Base-by-base conservation (phyloP, 1,139 yeast species). In the Scheffersomyces parashehatae region DNA sequence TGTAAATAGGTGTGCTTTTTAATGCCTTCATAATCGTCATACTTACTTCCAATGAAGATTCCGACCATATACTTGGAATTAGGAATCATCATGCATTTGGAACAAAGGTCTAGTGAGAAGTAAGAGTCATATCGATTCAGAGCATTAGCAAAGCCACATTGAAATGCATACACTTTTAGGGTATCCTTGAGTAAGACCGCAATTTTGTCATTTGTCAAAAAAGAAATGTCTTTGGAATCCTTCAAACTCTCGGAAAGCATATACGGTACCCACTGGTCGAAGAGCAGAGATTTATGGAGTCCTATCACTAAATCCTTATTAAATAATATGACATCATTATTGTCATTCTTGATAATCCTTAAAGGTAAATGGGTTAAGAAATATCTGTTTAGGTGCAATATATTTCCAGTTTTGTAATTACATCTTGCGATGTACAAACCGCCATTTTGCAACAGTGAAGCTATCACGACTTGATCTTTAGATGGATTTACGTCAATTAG, bases 1-100 rank as follows among this genome's bases (percentile, higher is more conserved):
- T 54, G 55, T 15, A 66, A 37, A 31, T 44, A 50, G 5, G 58
- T 50, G 29, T 40, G 44, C 32, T 56, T 51, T n/a, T 53, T 43
- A 34, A 53, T 43, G 4, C 48, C 53, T 14, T 56, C 56, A 10
- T 36, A 34, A 16, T 53, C 58, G 31, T 47, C 35, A 31, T 53
- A 45, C 12, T 48, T 50, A 28, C 48, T 53, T 37, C 54, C 52
- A 24, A 58, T 54, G 5, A 60, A 49, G 11, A 65, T 40, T 2
- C 56, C 40, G 3, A 65, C 43, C 1, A 60, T 45, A 12, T 47
- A 40, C 3, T 51, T 41, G 3, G 50, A 40, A 14, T 29, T 30
- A 5, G 51, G 52, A n/a, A 60, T 29, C 13, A 16, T 39, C 15
- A 56, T 35, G 1, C 57, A 53, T 36, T 56, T 60, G 39, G 12